Evolutionary conservation across 2,329 filamentous ascomycete genomes (phyloP).

Genomic region (Aspergillus sp.): DNA sequence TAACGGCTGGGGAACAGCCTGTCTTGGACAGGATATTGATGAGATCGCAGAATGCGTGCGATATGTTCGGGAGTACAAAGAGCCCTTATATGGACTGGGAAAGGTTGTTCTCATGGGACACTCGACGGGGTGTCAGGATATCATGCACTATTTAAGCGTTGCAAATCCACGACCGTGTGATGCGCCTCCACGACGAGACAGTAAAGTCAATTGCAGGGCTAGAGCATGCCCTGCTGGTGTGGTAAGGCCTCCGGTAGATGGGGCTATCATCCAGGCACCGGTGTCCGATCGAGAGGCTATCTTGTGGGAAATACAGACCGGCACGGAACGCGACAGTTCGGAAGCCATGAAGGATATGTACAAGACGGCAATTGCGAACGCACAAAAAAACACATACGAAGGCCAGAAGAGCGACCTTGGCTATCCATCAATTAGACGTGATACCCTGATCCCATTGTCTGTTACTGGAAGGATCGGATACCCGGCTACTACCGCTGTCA

Average conservation of each 20-base stretch:
- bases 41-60: constrained; percentile 52
- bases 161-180: constrained; percentile 1
- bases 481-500: constrained; percentile 43
- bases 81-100: constrained; percentile 28
- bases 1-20: constrained; percentile 53
- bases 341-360: constrained; percentile 2
- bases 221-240: neutral
- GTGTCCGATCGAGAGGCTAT: constrained; percentile 5
- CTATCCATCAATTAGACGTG: neutral
- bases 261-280: constrained; percentile 7
- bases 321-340: constrained; percentile 5
- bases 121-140: constrained; percentile 55
- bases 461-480: constrained; percentile 13
- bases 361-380: neutral
- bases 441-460: constrained; percentile 2
- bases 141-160: constrained; percentile 3
- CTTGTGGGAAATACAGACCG: neutral
- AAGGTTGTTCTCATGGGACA: constrained; percentile 66
- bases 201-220: too few relatives aligned
- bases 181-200: neutral
- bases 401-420: neutral
- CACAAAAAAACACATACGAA: constrained; percentile 2
- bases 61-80: constrained; percentile 46
- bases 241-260: neutral
- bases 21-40: constrained; percentile 51